phyloP scores from a whole-genome alignment of 139 green algal species.

The Micractinium sp. region DNA sequence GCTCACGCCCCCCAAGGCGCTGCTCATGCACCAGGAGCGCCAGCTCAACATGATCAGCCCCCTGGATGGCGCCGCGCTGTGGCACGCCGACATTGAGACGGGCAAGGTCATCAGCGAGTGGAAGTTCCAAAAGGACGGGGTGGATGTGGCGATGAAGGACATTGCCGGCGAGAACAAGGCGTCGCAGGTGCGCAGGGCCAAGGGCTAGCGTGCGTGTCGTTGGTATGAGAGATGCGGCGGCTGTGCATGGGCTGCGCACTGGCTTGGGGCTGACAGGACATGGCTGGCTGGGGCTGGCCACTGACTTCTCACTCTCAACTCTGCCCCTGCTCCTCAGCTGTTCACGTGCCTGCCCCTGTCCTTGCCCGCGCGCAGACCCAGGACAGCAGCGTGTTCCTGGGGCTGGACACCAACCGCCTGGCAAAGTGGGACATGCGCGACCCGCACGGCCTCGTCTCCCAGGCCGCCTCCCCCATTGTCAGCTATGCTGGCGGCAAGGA shows the following conservation, averaged over 20 bases:
- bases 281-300: background rate
- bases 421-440: conserved; percentile 71
- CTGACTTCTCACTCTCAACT: background rate
- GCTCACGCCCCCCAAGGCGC: conserved; percentile 61
- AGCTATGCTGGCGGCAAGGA: conserved; percentile 86
- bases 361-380: conserved; percentile 55
- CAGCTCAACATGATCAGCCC: conserved; percentile 91
- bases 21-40: conserved; percentile 81
- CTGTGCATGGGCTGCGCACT: background rate
- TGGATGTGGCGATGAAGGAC: conserved; percentile 81
- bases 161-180: conserved; percentile 83
- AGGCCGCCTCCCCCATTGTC: conserved; percentile 60
- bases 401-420: conserved; percentile 85
- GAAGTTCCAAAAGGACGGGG: conserved; percentile 88
- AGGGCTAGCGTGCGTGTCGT: background rate
- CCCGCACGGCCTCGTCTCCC: conserved; percentile 59
- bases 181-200: conserved; percentile 39
- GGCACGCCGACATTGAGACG: conserved; percentile 74
- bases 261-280: background rate
- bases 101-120: conserved; percentile 85
- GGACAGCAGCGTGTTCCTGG: conserved; percentile 83
- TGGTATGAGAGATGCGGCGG: background rate
- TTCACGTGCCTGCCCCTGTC: background rate
- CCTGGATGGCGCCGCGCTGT: conserved; percentile 57
- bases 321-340: background rate